Percentiles rank a stretch among this genome's conserved stretches.
phyloP scores from a whole-genome alignment of 495 filamentous ascomycete species.

The Lophiotrema nucula region DNA sequence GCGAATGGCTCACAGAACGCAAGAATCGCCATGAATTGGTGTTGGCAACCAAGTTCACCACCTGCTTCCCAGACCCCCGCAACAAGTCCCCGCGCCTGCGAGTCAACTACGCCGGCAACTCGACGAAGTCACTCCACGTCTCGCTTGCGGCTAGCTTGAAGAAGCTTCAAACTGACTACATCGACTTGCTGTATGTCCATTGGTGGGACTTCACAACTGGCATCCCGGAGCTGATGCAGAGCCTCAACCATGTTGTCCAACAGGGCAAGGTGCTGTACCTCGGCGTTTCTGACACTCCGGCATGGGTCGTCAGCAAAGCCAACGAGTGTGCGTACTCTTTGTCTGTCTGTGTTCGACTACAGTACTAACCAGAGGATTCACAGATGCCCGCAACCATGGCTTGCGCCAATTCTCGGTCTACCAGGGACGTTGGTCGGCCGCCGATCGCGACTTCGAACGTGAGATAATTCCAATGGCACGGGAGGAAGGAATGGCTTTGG shows the following conservation, averaged over 20 bases:
- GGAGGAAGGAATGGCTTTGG: conserved; percentile 40
- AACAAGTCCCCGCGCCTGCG: not conserved
- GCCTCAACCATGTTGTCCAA: conserved; percentile 38
- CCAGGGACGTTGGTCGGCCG: conserved; percentile 62
- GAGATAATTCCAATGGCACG: conserved; percentile 55
- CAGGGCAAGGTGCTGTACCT: conserved; percentile 44
- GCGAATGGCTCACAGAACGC: conserved; percentile 67
- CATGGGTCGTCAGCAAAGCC: conserved; percentile 42
- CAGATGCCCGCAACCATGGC: conserved; percentile 42
- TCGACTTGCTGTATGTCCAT: conserved; percentile 55
- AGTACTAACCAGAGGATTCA: not conserved
- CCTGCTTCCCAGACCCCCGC: conserved; percentile 11
- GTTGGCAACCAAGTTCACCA: conserved; percentile 68
- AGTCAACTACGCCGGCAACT: conserved; percentile 45
- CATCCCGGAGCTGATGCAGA: conserved; percentile 45
- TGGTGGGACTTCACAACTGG: conserved; percentile 44
- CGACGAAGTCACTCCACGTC: conserved; percentile 52
- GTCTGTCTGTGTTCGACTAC: conserved; percentile 7
- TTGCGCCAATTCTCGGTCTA: conserved; percentile 64
- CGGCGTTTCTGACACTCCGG: conserved; percentile 44
- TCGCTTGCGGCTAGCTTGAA: conserved; percentile 55
- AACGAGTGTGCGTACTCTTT: conserved; percentile 33
- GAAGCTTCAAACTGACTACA: conserved; percentile 64
- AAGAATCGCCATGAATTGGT: conserved; percentile 62
- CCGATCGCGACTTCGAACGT: conserved; percentile 48